A percentile compares a stretch with the other conserved stretches of the same genome.
Evolutionary conservation across 805 yeast species (phyloP).

Genomic region (Sugiyamaella floridensis): DNA sequence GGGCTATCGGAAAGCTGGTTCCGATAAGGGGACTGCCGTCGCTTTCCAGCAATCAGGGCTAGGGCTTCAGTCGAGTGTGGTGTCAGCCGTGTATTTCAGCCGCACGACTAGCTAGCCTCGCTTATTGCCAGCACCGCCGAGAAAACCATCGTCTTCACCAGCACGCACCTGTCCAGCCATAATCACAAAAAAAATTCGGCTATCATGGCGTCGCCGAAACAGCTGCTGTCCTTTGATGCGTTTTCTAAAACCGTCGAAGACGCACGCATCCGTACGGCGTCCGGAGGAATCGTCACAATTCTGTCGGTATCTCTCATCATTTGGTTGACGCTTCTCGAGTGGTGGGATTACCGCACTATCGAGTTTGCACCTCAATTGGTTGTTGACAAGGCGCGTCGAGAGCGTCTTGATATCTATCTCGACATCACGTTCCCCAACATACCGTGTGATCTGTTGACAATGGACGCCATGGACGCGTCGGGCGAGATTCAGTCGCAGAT

Average conservation of each 20-base stretch:
- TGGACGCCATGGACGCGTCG: slow-evolving; percentile 83
- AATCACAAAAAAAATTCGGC: not conserved
- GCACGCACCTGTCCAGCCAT: not conserved
- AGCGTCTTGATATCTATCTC: slow-evolving; percentile 67
- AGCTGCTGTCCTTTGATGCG: slow-evolving; percentile 67
- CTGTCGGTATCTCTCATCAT: slow-evolving; percentile 56
- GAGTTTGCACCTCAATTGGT: slow-evolving; percentile 75
- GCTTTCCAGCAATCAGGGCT: no score
- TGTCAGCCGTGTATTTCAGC: not conserved
- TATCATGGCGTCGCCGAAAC: slow-evolving; percentile 10
- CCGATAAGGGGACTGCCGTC: no score
- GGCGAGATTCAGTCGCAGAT: slow-evolving; percentile 81
- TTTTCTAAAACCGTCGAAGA: slow-evolving; percentile 93
- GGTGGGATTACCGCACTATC: slow-evolving; percentile 62
- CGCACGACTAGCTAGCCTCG: not conserved
- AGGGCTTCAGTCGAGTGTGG: no score
- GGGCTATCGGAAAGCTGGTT: not conserved
- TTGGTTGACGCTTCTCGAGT: slow-evolving; percentile 63
- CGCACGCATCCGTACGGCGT: slow-evolving; percentile 76
- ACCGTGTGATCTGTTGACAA: slow-evolving; percentile 72
- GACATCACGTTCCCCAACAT: slow-evolving; percentile 78
- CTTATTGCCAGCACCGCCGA: not conserved
- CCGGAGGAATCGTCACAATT: slow-evolving; percentile 86
- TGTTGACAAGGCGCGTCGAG: slow-evolving; percentile 63
- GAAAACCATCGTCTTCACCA: no score